These are phyloP conservation scores for Phialophora chinensis DNA, from an alignment of 2,329 filamentous ascomycete genomes.

Conservation along the genomic window DNA sequence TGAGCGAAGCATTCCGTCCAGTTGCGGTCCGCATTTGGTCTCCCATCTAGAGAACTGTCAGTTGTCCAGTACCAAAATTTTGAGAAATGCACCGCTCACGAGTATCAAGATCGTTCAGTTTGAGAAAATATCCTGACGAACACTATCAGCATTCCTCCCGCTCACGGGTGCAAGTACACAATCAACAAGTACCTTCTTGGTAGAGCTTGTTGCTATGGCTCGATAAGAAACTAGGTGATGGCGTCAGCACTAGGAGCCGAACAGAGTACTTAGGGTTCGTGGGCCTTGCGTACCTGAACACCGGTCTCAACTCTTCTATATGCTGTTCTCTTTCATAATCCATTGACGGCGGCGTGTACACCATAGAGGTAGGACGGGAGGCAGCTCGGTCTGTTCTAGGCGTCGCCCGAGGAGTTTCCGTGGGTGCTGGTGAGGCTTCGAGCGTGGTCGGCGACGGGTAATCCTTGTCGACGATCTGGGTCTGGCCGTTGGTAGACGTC, in stretches of 20 bases:
- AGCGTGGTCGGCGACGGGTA: constrained; percentile 23
- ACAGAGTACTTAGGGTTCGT: constrained; percentile 5
- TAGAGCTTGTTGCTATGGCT: constrained; percentile 96
- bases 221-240: constrained; percentile 69
- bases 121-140: constrained; percentile 77
- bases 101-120: constrained; percentile 91
- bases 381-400: constrained; percentile 26
- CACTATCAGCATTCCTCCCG: constrained; percentile 17
- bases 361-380: constrained; percentile 36
- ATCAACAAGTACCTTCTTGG: constrained; percentile 68
- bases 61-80: background rate
- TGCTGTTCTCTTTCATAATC: constrained; percentile 80
- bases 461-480: constrained; percentile 31
- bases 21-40: constrained; percentile 80
- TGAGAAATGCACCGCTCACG: constrained; percentile 64
- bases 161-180: constrained; percentile 3
- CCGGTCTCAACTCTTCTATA: constrained; percentile 86
- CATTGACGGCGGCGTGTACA: constrained; percentile 71
- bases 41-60: constrained; percentile 68
- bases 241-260: constrained; percentile 14
- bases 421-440: constrained; percentile 28
- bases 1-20: constrained; percentile 99
- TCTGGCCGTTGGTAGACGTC: constrained; percentile 27
- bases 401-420: constrained; percentile 28
- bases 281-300: constrained; percentile 66